Base-by-base conservation (phyloP, 1,284 basidiomycete genomes). In the Anthracocystis walkeri region DNA sequence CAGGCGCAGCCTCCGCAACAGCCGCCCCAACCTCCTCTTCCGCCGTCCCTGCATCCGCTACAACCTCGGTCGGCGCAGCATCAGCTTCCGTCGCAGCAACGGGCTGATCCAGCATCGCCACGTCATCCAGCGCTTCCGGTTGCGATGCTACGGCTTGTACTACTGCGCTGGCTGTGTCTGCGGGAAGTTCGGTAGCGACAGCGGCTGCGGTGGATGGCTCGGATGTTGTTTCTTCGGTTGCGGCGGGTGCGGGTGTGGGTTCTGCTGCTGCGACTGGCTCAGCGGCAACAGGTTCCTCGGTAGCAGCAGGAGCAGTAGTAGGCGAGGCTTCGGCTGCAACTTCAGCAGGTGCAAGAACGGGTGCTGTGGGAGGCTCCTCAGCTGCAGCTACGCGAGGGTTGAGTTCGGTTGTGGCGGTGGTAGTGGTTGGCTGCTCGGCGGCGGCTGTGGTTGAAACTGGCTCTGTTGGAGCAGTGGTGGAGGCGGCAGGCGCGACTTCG, bases 331-430 rank as follows among this genome's bases (percentile, higher is more conserved):
- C 60, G 18, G 65, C 57, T 35, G 52, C 54, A 10, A 50, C 33
- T 20, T 66, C 58, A 20, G 63, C 72, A 8, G 62, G 49, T 6
- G 66, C 67, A 4, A 61, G 65, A 3, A 59, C 54, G 25, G 65
- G 64, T 12, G 64, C 70, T 20, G 56, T 14, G 16, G 54, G 49
- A 4, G 55, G 41, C 41, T 59, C 44, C 11, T 62, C 49, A 14
- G 33, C 50, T 18, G 35, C 55, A 8, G 50, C 27, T 31, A 46
- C 55, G 14, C 52, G 48, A 21, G 49, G 52, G 8, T 50, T 41
- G 21, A 27, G 40, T 11, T 57, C 55, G 33, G 31, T 31, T 18
- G 18, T 40, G 29, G 10, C n/a, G 33, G 2, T 12, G 31, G 44
- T 31, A 18, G n/a, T 40, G 44, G 5, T 21, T 7, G 33, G 8